Conservation (phyloP, 2,329 filamentous ascomycete species). For the Paracoccidioides lutzii region DNA sequence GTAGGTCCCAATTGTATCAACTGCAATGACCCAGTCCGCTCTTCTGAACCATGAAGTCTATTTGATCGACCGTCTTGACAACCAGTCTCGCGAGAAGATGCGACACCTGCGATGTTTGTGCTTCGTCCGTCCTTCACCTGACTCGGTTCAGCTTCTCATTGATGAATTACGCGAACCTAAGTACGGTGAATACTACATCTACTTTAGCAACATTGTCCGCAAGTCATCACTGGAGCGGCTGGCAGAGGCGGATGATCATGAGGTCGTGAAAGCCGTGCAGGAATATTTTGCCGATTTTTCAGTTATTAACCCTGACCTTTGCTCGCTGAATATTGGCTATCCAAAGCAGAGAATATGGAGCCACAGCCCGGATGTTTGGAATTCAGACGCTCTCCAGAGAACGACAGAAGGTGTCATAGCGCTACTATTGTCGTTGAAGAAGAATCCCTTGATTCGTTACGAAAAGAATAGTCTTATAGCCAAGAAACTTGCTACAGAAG, state of each 20-base stretch:
- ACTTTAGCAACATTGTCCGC: slow-evolving; percentile 95
- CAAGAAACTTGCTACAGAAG: slow-evolving; percentile 85
- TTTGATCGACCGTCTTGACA: slow-evolving; percentile 91
- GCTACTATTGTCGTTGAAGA: slow-evolving; percentile 77
- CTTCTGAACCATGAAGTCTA: slow-evolving; percentile 95
- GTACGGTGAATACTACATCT: slow-evolving; percentile 94
- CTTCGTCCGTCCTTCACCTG: slow-evolving; percentile 80
- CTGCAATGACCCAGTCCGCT: slow-evolving; percentile 86
- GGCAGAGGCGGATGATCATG: slow-evolving; percentile 92
- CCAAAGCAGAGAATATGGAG: slow-evolving; percentile 72
- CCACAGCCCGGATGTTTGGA: slow-evolving; percentile 72
- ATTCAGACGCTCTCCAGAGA: slow-evolving; percentile 72
- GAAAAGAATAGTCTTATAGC: slow-evolving; percentile 80
- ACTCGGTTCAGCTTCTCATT: slow-evolving; percentile 85
- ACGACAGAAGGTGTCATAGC: slow-evolving; percentile 80
- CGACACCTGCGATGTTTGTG: slow-evolving; percentile 87
- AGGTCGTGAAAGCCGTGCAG: slow-evolving; percentile 86
- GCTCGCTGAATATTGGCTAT: slow-evolving; percentile 61
- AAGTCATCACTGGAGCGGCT: slow-evolving; percentile 90
- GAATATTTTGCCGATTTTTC: slow-evolving; percentile 96
- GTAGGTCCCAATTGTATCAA: slow-evolving; percentile 78
- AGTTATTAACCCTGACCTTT: slow-evolving; percentile 88
- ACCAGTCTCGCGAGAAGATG: slow-evolving; percentile 87
- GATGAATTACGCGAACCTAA: slow-evolving; percentile 93
- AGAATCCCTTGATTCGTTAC: slow-evolving; percentile 89